Evolutionary conservation across 2,329 filamentous ascomycete species (phyloP), one percentile per base, ranked within the genome.

Genomic region (Orbilia javanica): DNA sequence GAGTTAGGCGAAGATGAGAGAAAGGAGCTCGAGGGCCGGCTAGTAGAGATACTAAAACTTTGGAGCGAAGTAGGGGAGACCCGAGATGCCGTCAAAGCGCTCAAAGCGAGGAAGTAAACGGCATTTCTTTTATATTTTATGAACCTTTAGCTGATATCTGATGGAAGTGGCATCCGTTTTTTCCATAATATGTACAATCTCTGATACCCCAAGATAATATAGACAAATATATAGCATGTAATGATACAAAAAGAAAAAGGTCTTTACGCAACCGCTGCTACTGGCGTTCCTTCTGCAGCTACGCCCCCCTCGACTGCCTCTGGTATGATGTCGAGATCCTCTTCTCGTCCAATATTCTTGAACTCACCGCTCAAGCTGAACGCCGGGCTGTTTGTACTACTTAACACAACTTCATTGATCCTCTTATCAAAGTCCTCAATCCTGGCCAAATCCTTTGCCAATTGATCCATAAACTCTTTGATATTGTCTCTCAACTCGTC

Each of bases 401-500:
- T 95, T 82, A 99, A 86, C 36, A 98, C 92, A 83, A 90, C 87
- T 83, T 90, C 89, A 81, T 88, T 84, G 46, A 86, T 83, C 80
- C 84, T 84, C 81, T 85, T 86, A 62, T 86, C 84, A 31, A 63
- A 50, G 29, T 92, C 89, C 79, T 88, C 89, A 82, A 94, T 81
- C 10, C 84, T 86, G 15, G 87, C 86, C 57, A 94, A 91, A 83
- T 97, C 93, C 82, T 89, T 89, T 89, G 93, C 97, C 81, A 98
- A 83, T 82, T 90, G 87, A 22, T 88, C 88, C 82, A 98, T 87
- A 79, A 97, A 89, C 25, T 89, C 86, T 85, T 91, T 92, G 84
- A 99, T 88, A 83, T 99, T 99, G 80, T 89, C 89, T 83, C 91
- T 89, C 85, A 99, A 85, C 88, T 96, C 90, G 82, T 96, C 90